Percentiles rank a stretch among this genome's conserved stretches.
These are phyloP conservation scores for Pyrenophora graminea DNA, from an alignment of 2,329 filamentous ascomycete genomes.

Conservation along the genomic window DNA sequence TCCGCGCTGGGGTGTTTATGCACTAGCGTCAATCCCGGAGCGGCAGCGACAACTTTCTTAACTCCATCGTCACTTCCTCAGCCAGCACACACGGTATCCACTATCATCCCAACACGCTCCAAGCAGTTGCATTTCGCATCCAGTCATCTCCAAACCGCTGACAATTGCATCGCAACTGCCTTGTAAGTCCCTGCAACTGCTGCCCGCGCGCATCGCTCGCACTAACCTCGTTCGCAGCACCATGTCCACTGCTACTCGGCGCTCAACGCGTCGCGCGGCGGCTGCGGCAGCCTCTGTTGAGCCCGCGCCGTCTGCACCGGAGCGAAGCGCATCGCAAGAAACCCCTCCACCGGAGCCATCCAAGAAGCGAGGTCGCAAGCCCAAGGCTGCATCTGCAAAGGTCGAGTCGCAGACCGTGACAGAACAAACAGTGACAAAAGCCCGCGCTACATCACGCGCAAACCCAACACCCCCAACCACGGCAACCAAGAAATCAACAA, in stretches of 20 bases:
- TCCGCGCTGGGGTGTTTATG: constrained; percentile 16
- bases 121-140: constrained; percentile 10
- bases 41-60: constrained; percentile 21
- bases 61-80: constrained; percentile 21
- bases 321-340: constrained; percentile 3
- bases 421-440: constrained; percentile 11
- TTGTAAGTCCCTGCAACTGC: constrained; percentile 15
- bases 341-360: constrained; percentile 12
- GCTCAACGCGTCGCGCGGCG: constrained; percentile 23
- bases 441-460: constrained; percentile 17
- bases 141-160: constrained; percentile 1
- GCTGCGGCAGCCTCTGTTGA: constrained; percentile 17
- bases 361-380: constrained; percentile 16
- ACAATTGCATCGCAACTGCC: constrained; percentile 11
- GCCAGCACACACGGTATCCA: constrained; percentile 10
- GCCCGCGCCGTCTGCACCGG: constrained; percentile 10
- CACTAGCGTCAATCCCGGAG: constrained; percentile 12
- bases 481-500: constrained; percentile 8
- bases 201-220: constrained; percentile 13
- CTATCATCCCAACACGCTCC: neutral
- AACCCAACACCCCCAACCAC: constrained; percentile 10
- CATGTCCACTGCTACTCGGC: constrained; percentile 21
- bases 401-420: constrained; percentile 15
- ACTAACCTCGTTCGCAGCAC: constrained; percentile 20
- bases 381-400: constrained; percentile 16